Conservation (phyloP, 495 filamentous ascomycete species). For the Aspergillus haitiensis region DNA sequence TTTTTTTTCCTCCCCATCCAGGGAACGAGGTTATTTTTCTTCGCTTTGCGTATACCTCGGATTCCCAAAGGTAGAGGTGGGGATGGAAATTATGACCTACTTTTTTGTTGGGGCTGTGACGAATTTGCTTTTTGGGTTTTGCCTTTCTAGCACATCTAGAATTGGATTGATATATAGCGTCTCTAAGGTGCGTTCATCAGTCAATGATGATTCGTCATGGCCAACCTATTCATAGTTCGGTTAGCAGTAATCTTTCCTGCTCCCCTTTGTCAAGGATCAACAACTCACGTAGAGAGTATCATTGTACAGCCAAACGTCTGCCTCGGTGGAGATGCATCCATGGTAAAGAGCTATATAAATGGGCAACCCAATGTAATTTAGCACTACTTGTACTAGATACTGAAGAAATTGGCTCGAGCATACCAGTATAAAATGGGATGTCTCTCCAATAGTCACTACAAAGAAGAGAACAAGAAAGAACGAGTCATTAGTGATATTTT, state of each 20-base stretch:
- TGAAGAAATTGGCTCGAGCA: background rate
- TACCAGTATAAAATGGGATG: slow-evolving; percentile 52
- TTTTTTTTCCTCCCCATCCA: background rate
- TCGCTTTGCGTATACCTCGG: background rate
- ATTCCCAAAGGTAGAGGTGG: background rate
- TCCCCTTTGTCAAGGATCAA: background rate
- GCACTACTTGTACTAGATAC: background rate
- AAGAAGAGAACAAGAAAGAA: background rate
- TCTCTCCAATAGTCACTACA: slow-evolving; percentile 49
- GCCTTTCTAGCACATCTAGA: slow-evolving; percentile 50
- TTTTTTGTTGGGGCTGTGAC: slow-evolving; percentile 41
- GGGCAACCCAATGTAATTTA: slow-evolving; percentile 3
- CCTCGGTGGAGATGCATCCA: slow-evolving; percentile 74
- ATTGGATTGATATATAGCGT: slow-evolving; percentile 60
- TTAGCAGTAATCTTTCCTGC: background rate
- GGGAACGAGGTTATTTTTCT: background rate
- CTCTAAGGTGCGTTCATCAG: slow-evolving; percentile 51
- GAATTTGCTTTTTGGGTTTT: slow-evolving; percentile 46
- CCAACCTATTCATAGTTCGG: slow-evolving; percentile 44
- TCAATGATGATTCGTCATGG: slow-evolving; percentile 53
- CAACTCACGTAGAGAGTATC: slow-evolving; percentile 56
- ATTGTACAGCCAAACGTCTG: slow-evolving; percentile 83
- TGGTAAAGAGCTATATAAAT: slow-evolving; percentile 41
- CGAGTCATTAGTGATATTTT: slow-evolving; percentile 10
- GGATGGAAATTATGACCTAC: slow-evolving; percentile 21